Evolutionary conservation across 2,329 filamentous ascomycete species (phyloP), one percentile per base, ranked within the genome.

Genomic region (Cytospora leucostoma): DNA sequence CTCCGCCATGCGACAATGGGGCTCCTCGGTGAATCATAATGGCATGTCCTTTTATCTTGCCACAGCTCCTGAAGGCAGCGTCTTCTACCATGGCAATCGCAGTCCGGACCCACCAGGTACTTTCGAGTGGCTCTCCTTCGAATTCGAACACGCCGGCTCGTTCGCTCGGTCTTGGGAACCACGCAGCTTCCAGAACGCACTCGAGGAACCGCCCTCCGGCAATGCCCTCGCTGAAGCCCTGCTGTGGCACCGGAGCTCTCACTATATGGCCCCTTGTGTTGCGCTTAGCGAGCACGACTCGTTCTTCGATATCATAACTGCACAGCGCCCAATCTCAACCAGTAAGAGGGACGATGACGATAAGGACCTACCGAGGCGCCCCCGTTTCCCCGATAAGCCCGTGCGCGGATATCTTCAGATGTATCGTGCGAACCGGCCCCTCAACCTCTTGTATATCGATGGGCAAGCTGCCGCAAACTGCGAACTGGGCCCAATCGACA

Each of bases 401-500:
- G n/a, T 40, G 0, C 73, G 75, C 19, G 88, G 88, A 7, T 90
- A 87, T 68, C 76, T 91, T 1, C 89, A 92, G 68, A 86, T 82
- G 0, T 92, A 91, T 71, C 78, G 79, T 8, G 82, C 88, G 3
- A 82, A 76, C 0, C 80, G 83, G 11, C 77, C 82, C 7, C 76
- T 91, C 0, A 81, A 82, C 13, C 76, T 91, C 1, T 74, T 92
- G 3, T 90, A 91, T 69, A 72, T 92, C 15, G 89, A 92, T 69
- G 89, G 89, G 7, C 86, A 88, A 78, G 83, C 84, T 2, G 89
- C 87, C 0, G 89, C 80, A 2, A 92, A 92, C 68, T 84, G 83
- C 0, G 56, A 70, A 1, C 84, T 87, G 68, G 89, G 89, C 4
- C 89, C 88, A 0, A 78, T 91, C 2, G 89, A 92, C 69, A 80